A percentile compares a stretch with the other conserved stretches of the same genome.
phyloP scores from a whole-genome alignment of 768 basidiomycete species.

The Kwoniella mangroviensis region DNA sequence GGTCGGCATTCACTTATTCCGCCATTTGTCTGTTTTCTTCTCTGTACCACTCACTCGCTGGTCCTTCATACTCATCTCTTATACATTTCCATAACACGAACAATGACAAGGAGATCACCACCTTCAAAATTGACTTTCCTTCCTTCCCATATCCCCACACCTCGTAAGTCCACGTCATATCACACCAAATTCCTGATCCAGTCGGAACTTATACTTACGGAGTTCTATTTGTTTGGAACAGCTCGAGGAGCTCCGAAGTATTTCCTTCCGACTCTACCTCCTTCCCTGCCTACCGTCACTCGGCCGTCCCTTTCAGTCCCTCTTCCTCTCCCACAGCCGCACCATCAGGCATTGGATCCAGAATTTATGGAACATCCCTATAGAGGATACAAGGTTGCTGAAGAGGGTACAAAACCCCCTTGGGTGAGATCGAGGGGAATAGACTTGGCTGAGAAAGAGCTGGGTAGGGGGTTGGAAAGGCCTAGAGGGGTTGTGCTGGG shows the following conservation, averaged over 20 bases:
- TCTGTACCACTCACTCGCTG: neutral
- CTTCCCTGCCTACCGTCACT: neutral
- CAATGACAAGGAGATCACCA: constrained; percentile 10
- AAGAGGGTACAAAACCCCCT: constrained; percentile 10
- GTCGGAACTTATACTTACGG: too few relatives aligned
- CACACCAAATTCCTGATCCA: neutral
- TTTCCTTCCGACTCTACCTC: constrained; percentile 2
- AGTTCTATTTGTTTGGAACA: neutral
- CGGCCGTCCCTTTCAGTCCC: neutral
- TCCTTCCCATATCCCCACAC: constrained; percentile 12
- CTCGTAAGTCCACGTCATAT: neutral
- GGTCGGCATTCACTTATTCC: neutral
- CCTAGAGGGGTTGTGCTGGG: neutral
- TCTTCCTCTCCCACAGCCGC: neutral
- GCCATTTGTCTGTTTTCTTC: too few relatives aligned
- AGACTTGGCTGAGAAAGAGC: constrained; percentile 13
- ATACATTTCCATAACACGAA: neutral
- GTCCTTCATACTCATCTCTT: neutral
- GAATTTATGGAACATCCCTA: neutral
- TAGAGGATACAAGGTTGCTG: neutral
- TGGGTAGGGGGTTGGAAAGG: constrained; percentile 4
- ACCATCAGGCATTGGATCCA: neutral
- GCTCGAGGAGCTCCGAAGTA: constrained; percentile 13
- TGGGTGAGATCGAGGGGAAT: constrained; percentile 19
- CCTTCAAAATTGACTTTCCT: constrained; percentile 11